Evolutionary conservation across 805 yeast genomes (phyloP).

Genomic region (Kluyveromyces nonfermentans): DNA sequence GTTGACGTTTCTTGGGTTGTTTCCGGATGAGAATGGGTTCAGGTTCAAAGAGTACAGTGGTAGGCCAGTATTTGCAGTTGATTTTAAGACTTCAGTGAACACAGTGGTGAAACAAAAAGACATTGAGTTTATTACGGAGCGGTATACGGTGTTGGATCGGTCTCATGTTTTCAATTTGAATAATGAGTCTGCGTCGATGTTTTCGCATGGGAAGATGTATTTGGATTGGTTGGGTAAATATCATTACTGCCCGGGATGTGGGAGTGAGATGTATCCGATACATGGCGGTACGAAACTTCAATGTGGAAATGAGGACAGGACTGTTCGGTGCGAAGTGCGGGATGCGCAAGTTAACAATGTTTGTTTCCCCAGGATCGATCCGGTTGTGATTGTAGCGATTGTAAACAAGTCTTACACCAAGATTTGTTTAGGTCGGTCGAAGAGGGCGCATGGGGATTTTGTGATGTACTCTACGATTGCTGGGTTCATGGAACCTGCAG

Average conservation of each 20-base stretch:
- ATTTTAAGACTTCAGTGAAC: slow-evolving; percentile 26
- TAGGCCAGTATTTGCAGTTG: slow-evolving; percentile 55
- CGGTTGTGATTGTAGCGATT: slow-evolving; percentile 75
- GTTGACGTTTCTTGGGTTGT: slow-evolving; percentile 18
- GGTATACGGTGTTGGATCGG: slow-evolving; percentile 3
- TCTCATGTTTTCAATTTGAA: slow-evolving; percentile 12
- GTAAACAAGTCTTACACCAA: slow-evolving; percentile 49
- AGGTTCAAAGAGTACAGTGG: slow-evolving; percentile 45
- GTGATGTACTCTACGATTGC: slow-evolving; percentile 81
- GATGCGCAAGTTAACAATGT: slow-evolving; percentile 53
- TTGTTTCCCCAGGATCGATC: slow-evolving; percentile 86
- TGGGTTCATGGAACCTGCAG: slow-evolving; percentile 94
- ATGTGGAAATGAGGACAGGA: slow-evolving; percentile 33
- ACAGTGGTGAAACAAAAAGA: slow-evolving; percentile 6
- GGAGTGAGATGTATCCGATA: slow-evolving; percentile 51
- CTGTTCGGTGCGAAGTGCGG: slow-evolving; percentile 30
- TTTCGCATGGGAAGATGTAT: slow-evolving; percentile 74
- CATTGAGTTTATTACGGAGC: slow-evolving; percentile 5
- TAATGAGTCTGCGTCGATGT: slow-evolving; percentile 49
- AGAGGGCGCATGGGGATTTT: slow-evolving; percentile 39
- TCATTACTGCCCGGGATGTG: slow-evolving; percentile 81
- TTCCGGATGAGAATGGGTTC: slow-evolving; percentile 26
- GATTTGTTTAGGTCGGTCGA: slow-evolving; percentile 62
- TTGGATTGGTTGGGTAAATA: slow-evolving; percentile 75
- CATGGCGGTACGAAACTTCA: slow-evolving; percentile 56